A percentile compares a stretch with the other conserved stretches of the same genome.
Evolutionary conservation across 1,139 yeast species (phyloP).

Genomic region (Yamadazyma spencermartinsiae): DNA sequence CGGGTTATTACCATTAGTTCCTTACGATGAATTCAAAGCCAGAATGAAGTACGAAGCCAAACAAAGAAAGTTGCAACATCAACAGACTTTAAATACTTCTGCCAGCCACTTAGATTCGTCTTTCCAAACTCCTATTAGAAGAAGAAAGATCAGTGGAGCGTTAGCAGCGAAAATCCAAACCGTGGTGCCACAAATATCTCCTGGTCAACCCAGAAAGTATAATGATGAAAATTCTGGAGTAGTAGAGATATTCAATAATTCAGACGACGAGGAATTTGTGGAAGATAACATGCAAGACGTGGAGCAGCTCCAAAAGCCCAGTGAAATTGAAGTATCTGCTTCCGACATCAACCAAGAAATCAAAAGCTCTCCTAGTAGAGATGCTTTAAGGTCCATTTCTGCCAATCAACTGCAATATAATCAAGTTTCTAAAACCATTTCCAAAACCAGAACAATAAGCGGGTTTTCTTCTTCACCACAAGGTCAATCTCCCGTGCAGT

Average conservation of each 20-base stretch:
- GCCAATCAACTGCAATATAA: conserved; percentile 39
- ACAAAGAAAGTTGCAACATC: conserved; percentile 40
- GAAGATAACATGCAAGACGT: conserved; percentile 27
- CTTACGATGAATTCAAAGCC: conserved; percentile 54
- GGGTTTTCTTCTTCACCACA: conserved; percentile 48
- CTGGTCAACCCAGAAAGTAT: conserved; percentile 94
- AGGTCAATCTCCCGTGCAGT: conserved; percentile 14
- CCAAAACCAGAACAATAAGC: conserved; percentile 50
- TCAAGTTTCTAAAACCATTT: conserved; percentile 48
- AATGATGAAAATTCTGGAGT: conserved; percentile 31
- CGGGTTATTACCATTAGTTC: conserved; percentile 71
- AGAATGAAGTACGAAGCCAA: conserved; percentile 48
- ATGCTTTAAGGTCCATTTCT: conserved; percentile 40
- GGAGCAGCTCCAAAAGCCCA: conserved; percentile 16
- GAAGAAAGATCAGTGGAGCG: conserved; percentile 70
- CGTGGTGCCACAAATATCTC: conserved; percentile 88
- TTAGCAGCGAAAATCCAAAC: conserved; percentile 66
- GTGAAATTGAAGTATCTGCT: conserved; percentile 18
- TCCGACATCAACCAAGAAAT: conserved; percentile 17
- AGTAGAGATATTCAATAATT: conserved; percentile 31
- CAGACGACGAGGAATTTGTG: conserved; percentile 33
- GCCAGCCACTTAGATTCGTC: conserved; percentile 41
- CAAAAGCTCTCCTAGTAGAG: conserved; percentile 20
- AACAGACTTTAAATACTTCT: conserved; percentile 31
- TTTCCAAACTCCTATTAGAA: conserved; percentile 70